phyloP scores from a whole-genome alignment of 208 protist genomes.

The Leishmania martiniquensis region DNA sequence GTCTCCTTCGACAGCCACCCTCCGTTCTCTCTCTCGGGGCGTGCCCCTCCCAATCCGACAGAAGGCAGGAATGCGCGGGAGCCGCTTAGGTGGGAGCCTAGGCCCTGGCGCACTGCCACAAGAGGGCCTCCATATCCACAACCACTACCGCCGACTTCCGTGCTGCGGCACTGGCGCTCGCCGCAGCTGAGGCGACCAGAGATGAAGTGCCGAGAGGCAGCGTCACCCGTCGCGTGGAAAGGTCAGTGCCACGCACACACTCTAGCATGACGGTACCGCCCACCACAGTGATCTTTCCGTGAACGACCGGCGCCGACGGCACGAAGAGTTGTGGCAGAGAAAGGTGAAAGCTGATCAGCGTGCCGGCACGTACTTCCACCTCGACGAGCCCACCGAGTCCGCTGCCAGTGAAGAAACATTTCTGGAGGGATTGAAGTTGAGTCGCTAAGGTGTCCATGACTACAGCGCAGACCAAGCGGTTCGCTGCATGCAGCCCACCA shows the following conservation, averaged over 20 bases:
- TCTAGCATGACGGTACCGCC: constrained; percentile 60
- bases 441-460: constrained; percentile 64
- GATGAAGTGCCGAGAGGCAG: constrained; percentile 18
- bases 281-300: constrained; percentile 35
- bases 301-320: constrained; percentile 10
- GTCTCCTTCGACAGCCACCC: not conserved
- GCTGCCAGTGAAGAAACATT: constrained; percentile 52
- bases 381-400: constrained; percentile 35
- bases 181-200: not conserved
- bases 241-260: constrained; percentile 39
- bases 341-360: constrained; percentile 51
- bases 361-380: constrained; percentile 69
- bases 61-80: not conserved
- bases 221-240: constrained; percentile 14
- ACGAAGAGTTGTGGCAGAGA: constrained; percentile 19
- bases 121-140: constrained; percentile 50
- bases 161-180: not conserved
- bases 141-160: constrained; percentile 13
- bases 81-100: not conserved
- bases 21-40: not conserved
- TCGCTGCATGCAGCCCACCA: constrained; percentile 55
- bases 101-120: constrained; percentile 35
- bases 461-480: constrained; percentile 59
- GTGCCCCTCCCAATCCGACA: not conserved
- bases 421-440: constrained; percentile 42